Evolutionary conservation across 208 protist genomes (phyloP).

Genomic region (Acanthamoeba triangularis): DNA sequence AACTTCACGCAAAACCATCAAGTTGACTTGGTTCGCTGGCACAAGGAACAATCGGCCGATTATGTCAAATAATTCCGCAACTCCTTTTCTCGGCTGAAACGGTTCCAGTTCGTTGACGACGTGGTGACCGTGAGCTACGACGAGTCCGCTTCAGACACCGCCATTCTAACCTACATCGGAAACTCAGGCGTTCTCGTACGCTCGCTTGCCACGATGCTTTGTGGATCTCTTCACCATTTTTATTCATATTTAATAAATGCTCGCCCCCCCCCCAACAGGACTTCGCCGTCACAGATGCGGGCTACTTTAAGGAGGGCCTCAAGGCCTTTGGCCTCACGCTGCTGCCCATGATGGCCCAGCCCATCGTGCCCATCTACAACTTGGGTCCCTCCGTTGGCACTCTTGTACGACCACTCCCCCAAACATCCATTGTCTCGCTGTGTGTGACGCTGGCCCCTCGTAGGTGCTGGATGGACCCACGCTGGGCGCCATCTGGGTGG

Average conservation of each 20-base stretch:
- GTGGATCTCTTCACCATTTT: too few species aligned
- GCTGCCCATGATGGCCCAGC: conserved; percentile 9
- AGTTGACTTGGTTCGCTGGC: too few species aligned
- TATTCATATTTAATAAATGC: background rate
- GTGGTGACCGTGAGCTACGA: background rate
- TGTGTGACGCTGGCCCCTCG: too few species aligned
- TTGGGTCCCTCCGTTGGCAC: background rate
- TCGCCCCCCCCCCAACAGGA: background rate
- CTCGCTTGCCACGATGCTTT: too few species aligned
- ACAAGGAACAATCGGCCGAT: too few species aligned
- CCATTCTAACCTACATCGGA: background rate
- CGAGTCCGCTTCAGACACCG: background rate
- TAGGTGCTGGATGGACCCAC: conserved; percentile 14
- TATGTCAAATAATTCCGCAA: too few species aligned
- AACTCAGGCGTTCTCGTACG: background rate
- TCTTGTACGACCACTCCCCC: background rate
- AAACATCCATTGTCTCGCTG: too few species aligned
- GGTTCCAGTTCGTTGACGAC: background rate
- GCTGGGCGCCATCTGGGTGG: conserved; percentile 13
- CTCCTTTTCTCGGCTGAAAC: too few species aligned
- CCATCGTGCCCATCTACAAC: conserved; percentile 13
- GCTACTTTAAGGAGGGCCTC: background rate
- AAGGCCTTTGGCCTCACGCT: background rate
- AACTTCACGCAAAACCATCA: too few species aligned
- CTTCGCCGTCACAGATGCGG: background rate